Evolutionary conservation across 805 yeast species (phyloP).

Genomic region (Ogataea parapolymorpha): DNA sequence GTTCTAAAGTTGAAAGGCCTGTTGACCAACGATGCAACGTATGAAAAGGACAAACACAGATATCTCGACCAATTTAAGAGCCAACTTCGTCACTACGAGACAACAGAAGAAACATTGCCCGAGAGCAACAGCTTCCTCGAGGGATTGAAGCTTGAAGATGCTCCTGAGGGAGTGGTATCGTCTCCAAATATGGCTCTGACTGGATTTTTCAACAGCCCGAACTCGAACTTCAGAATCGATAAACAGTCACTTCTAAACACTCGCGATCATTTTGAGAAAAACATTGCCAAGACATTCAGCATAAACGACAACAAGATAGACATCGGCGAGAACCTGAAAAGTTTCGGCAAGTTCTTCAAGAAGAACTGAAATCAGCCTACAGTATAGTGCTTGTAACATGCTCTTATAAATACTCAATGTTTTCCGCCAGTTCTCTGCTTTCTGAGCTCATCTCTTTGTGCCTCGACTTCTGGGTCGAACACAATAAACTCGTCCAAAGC

Average conservation of each 20-base stretch:
- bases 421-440: constrained; percentile 69
- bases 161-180: constrained; percentile 15
- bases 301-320: constrained; percentile 56
- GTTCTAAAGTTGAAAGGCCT: constrained; percentile 59
- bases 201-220: constrained; percentile 19
- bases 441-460: constrained; percentile 65
- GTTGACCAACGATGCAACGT: constrained; percentile 28
- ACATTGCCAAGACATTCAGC: constrained; percentile 40
- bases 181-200: constrained; percentile 16
- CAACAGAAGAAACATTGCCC: constrained; percentile 25
- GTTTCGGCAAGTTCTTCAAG: constrained; percentile 56
- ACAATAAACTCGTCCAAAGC: constrained; percentile 89
- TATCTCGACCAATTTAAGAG: constrained; percentile 39
- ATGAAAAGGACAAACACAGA: constrained; percentile 35
- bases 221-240: constrained; percentile 27
- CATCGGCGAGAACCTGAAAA: constrained; percentile 65
- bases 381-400: constrained; percentile 1
- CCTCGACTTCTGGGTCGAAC: constrained; percentile 80
- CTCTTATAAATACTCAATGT: constrained; percentile 38
- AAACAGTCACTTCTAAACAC: constrained; percentile 35
- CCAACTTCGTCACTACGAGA: constrained; percentile 35
- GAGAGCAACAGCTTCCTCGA: constrained; percentile 30
- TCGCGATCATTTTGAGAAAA: constrained; percentile 42
- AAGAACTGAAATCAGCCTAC: constrained; percentile 17
- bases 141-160: constrained; percentile 22